Base-by-base conservation (phyloP, 2,329 filamentous ascomycete species). In the Lecanosticta acicola region DNA sequence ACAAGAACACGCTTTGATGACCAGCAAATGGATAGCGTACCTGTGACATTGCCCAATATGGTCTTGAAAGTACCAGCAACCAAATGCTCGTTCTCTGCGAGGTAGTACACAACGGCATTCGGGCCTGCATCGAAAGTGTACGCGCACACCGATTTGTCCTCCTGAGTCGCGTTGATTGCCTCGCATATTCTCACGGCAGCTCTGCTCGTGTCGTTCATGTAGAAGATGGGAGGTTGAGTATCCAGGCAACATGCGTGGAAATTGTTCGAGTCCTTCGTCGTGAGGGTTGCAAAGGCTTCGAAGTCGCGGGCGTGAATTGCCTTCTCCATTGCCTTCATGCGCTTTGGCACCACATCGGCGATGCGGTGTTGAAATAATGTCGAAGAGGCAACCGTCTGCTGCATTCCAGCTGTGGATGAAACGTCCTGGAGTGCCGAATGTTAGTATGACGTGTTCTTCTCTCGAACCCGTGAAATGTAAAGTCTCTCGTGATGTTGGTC, bases 121-220 rank as follows among this genome's bases (percentile, higher is more conserved):
- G 93, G 93, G 42, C 93, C 93, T 0, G 93, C 93, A 64, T 98
- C 93, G 62, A 97, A 98, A 0, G 93, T 98, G 68, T 98, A 98
- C 3, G 93, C 93, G 3, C 87, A 89, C 14, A 97, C 78, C 0
- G 79, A 83, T 70, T 81, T 84, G 3, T 85, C 87, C 3, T 50
- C 47, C 19, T 50, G 50, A 18, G 78, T 77, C 43, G 76, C 76
- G 64, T 98, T 98, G 71, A 97, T 87, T 57, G 83, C 78, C 72
- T 98, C 89, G 21, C 96, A 90, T 13, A 88, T 82, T 42, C 87
- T 79, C 49, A 98, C 87, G 4, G 91, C 89, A 1, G 91, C 88
- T 32, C 85, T 77, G 16, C 85, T 91, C 13, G 91, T 83, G 65
- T 98, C 93, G 70, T 96, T 98, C 77, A 98, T 83, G 75, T 98